phyloP scores from a whole-genome alignment of 345 rosid species.

The Orychophragmus violaceus region DNA sequence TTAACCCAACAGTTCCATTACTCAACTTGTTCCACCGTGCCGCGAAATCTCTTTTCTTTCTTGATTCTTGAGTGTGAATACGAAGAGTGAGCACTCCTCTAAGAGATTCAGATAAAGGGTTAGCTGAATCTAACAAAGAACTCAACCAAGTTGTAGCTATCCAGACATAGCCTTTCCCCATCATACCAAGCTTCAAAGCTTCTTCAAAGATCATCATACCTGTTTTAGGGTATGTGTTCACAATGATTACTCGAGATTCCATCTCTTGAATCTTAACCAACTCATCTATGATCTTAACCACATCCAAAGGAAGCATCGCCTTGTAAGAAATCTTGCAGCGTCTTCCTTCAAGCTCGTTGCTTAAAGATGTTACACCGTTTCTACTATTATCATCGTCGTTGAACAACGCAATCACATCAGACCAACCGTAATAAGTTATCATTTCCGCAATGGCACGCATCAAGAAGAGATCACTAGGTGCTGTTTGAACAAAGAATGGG shows the following conservation, averaged over 20 bases:
- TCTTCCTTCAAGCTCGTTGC: slow-evolving; percentile 59
- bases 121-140: slow-evolving; percentile 58
- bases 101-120: slow-evolving; percentile 34
- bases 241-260: slow-evolving; percentile 74
- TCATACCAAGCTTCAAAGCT: slow-evolving; percentile 76
- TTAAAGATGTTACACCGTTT: slow-evolving; percentile 59
- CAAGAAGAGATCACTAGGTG: slow-evolving; percentile 74
- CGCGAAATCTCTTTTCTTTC: slow-evolving; percentile 49
- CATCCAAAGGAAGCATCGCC: slow-evolving; percentile 60
- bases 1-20: slow-evolving; percentile 62
- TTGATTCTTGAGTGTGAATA: slow-evolving; percentile 58
- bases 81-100: slow-evolving; percentile 71
- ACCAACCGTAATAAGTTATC: slow-evolving; percentile 61
- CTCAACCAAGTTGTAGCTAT: slow-evolving; percentile 79
- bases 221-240: slow-evolving; percentile 46
- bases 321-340: slow-evolving; percentile 72
- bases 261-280: slow-evolving; percentile 50
- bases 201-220: slow-evolving; percentile 62
- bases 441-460: slow-evolving; percentile 85
- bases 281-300: slow-evolving; percentile 39
- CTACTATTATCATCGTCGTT: slow-evolving; percentile 77
- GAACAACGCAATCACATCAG: slow-evolving; percentile 57
- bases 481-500: slow-evolving; percentile 88
- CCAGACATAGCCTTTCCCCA: slow-evolving; percentile 79
- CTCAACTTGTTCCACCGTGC: slow-evolving; percentile 67